phyloP scores from a whole-genome alignment of 108 stramenopile genomes.

The Skeletonema tropicum region DNA sequence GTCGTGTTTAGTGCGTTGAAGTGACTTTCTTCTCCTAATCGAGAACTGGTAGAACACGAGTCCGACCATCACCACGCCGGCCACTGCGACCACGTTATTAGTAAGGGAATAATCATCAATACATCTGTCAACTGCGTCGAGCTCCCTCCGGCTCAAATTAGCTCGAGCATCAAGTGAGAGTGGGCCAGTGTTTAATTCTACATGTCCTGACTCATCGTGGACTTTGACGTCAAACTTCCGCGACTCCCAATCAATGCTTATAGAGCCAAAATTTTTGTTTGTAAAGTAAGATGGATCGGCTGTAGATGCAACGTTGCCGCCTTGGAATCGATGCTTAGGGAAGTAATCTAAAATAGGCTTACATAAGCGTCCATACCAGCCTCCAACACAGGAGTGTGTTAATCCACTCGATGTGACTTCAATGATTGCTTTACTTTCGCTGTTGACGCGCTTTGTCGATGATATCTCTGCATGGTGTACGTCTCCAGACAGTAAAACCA shows the following conservation, averaged over 20 bases:
- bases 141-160: conserved; percentile 17
- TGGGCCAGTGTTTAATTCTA: conserved; percentile 32
- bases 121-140: conserved; percentile 25
- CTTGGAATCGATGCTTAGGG: conserved; percentile 37
- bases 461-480: conserved; percentile 91
- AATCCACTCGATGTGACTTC: conserved; percentile 91
- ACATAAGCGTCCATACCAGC: conserved; percentile 73
- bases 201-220: conserved; percentile 35
- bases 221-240: conserved; percentile 35
- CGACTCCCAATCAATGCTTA: conserved; percentile 61
- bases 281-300: conserved; percentile 47
- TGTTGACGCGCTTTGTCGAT: conserved; percentile 7
- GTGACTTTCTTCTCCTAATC: neutral
- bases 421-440: conserved; percentile 33
- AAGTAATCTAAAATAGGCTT: conserved; percentile 64
- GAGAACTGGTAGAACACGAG: neutral
- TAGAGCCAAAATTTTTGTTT: conserved; percentile 70
- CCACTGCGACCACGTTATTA: neutral
- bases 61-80: neutral
- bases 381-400: conserved; percentile 77
- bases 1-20: neutral
- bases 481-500: conserved; percentile 74
- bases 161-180: conserved; percentile 26
- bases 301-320: conserved; percentile 25
- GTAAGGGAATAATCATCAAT: conserved; percentile 44